Evolutionary conservation across 129 eudicot genomes (phyloP).

Genomic region (Flaveria bidentis): DNA sequence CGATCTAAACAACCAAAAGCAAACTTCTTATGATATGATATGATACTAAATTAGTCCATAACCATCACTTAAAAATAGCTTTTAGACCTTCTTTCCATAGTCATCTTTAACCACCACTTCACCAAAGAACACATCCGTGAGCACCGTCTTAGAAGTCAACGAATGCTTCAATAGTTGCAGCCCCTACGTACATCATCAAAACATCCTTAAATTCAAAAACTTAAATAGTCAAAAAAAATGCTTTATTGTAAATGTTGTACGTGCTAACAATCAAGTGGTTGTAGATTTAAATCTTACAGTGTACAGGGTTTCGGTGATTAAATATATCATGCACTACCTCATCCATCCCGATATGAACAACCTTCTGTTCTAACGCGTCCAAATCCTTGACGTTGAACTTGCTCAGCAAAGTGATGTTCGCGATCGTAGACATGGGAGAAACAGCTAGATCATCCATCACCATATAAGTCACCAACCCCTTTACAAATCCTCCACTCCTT

Average conservation of each 20-base stretch:
- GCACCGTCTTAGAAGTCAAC: slow-evolving; percentile 12
- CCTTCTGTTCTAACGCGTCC: slow-evolving; percentile 20
- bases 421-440: slow-evolving; percentile 19
- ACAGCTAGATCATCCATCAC: slow-evolving; percentile 22
- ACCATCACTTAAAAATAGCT: not conserved
- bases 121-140: not conserved
- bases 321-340: not conserved
- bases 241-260: too few relatives aligned
- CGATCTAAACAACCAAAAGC: too few relatives aligned
- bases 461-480: slow-evolving; percentile 22
- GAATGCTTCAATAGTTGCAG: slow-evolving; percentile 10
- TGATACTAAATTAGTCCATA: too few relatives aligned
- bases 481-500: not conserved
- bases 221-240: too few relatives aligned
- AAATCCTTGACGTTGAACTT: slow-evolving; percentile 22
- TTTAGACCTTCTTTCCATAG: not conserved
- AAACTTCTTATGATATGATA: too few relatives aligned
- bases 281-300: too few relatives aligned
- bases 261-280: too few relatives aligned
- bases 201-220: too few relatives aligned
- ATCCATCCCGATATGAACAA: slow-evolving; percentile 14
- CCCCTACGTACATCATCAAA: not conserved
- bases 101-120: not conserved
- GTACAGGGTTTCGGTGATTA: too few relatives aligned
- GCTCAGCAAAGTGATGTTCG: slow-evolving; percentile 6